Evolutionary conservation across 2,329 filamentous ascomycete species (phyloP).

Genomic region (Talaromyces sp.): DNA sequence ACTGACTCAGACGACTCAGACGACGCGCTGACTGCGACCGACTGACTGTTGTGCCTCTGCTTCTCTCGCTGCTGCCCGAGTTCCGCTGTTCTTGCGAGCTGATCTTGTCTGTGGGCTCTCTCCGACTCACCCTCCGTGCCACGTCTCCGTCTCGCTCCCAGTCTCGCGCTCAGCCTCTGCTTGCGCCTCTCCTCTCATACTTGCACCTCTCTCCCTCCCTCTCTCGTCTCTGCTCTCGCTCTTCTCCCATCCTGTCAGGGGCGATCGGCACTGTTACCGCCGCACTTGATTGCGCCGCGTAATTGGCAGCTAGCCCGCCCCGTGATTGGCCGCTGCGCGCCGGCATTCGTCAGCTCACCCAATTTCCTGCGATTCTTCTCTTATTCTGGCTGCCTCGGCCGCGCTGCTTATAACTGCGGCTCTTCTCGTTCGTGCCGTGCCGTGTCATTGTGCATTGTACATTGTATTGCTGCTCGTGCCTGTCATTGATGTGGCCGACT

Average conservation of each 20-base stretch:
- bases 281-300: conserved; percentile 9
- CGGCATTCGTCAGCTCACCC: conserved; percentile 7
- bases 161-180: not conserved
- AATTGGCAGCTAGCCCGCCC: conserved; percentile 6
- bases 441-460: not conserved
- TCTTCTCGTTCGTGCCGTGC: not conserved
- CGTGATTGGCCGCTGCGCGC: conserved; percentile 1
- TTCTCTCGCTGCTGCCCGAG: not conserved
- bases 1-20: too few relatives aligned
- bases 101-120: not conserved
- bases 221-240: not conserved
- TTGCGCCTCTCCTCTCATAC: not conserved
- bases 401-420: conserved; percentile 1
- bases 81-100: not conserved
- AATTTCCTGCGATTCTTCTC: not conserved
- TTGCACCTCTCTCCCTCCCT: not conserved
- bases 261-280: not conserved
- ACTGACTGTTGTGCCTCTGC: too few relatives aligned
- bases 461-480: not conserved
- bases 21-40: too few relatives aligned
- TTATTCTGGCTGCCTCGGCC: not conserved
- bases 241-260: not conserved
- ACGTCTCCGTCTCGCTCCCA: not conserved
- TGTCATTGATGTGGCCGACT: not conserved
- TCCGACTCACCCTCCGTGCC: too few relatives aligned